A percentile compares a stretch with the other conserved stretches of the same genome.
These are phyloP conservation scores for Boletus subparvulus DNA, from an alignment of 768 basidiomycete species.

Conservation along the genomic window DNA sequence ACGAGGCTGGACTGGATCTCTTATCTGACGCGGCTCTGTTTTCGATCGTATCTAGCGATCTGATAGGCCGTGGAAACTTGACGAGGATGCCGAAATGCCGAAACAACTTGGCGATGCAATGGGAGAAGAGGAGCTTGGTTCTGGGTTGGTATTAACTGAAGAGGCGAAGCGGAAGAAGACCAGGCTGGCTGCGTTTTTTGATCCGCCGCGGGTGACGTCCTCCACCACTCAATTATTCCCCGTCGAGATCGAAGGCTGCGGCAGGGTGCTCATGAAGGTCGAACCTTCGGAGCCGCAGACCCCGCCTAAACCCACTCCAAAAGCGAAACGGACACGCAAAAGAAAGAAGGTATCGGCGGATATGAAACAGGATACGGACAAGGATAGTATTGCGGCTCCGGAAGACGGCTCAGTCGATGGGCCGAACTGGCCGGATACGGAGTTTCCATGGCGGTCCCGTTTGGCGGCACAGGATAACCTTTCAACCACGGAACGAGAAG, in stretches of 20 bases:
- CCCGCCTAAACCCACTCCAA: constrained; percentile 29
- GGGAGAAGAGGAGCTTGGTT: constrained; percentile 12
- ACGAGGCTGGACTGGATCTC: constrained; percentile 7
- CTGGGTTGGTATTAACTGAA: constrained; percentile 38
- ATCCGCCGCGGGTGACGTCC: constrained; percentile 34
- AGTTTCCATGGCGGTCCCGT: constrained; percentile 75
- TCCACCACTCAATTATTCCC: constrained; percentile 50
- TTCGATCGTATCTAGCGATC: constrained; percentile 21
- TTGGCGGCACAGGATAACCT: constrained; percentile 53
- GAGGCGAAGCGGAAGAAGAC: constrained; percentile 66
- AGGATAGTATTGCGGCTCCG: constrained; percentile 12
- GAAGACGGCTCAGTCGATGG: constrained; percentile 40
- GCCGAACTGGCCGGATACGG: constrained; percentile 77
- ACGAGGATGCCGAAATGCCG: constrained; percentile 15
- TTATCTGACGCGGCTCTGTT: constrained; percentile 9
- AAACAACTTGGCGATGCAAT: constrained; percentile 10
- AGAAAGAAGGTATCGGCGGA: constrained; percentile 46
- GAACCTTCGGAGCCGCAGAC: constrained; percentile 39
- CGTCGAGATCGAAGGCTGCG: constrained; percentile 65
- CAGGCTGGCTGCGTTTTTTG: constrained; percentile 67
- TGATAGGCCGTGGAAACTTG: constrained; percentile 24
- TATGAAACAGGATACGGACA: constrained; percentile 16
- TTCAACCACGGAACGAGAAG: constrained; percentile 54
- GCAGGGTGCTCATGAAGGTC: constrained; percentile 66
- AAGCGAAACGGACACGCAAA: constrained; percentile 47